A percentile compares a stretch with the other conserved stretches of the same genome.
Conservation (phyloP, 192 early-diverging fungal genomes). For the Entomortierella chlamydospora region DNA sequence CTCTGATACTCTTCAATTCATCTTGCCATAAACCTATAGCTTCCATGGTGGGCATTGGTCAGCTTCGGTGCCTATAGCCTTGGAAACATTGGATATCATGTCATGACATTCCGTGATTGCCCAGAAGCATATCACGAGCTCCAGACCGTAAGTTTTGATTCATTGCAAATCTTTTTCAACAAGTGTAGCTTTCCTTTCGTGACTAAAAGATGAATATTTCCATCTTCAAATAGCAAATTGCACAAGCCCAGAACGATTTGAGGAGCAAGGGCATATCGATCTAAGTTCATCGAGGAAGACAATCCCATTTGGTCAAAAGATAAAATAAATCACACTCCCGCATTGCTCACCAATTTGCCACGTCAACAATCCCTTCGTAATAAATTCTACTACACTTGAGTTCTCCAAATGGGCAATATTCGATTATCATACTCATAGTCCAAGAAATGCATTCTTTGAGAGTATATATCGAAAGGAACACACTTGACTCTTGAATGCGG, state of each 20-base stretch:
- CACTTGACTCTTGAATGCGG: background rate
- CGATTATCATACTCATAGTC: no score
- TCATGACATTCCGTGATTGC: conserved; percentile 92
- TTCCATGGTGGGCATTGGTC: conserved; percentile 85
- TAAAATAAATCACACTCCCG: background rate
- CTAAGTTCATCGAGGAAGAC: conserved; percentile 11
- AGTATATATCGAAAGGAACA: background rate
- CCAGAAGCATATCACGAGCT: conserved; percentile 90
- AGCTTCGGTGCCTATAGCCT: conserved; percentile 92
- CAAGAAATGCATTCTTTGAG: no score
- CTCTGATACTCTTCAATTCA: background rate
- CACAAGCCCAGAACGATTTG: conserved; percentile 83
- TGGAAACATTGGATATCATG: conserved; percentile 85
- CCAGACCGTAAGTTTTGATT: conserved; percentile 66
- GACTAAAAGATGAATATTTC: background rate
- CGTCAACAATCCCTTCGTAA: no score
- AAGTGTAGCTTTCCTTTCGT: background rate
- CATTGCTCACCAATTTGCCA: background rate
- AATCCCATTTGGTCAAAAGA: background rate
- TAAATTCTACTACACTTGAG: no score
- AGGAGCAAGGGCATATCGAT: conserved; percentile 73
- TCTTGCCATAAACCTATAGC: conserved; percentile 50
- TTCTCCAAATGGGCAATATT: no score
- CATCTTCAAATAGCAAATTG: conserved; percentile 77
- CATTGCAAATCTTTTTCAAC: background rate